Base-by-base conservation (phyloP, 2,329 filamentous ascomycete species). In the Colletotrichum tanaceti region DNA sequence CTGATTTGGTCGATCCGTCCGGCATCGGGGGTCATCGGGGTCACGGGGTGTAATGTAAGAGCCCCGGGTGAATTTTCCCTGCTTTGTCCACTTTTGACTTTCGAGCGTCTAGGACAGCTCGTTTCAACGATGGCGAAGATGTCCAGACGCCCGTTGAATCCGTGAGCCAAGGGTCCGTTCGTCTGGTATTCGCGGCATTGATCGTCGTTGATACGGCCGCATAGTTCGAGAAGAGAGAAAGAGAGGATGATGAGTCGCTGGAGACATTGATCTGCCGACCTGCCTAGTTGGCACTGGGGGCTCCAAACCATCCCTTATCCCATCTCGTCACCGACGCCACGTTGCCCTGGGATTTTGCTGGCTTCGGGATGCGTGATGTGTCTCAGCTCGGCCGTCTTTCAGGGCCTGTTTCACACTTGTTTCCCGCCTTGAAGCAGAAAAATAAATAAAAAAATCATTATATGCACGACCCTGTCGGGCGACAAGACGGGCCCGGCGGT, bases 341-440 rank as follows among this genome's bases (percentile, higher is more conserved):
- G 41, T 14, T 46, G 35, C 43, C 10, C 22, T n/a, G 24, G 32
- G 28, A 20, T 18, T 22, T 14, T 24, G 43, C 43, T 22, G 44
- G 41, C 41, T 47, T 35, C 58, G 32, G n/a, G 11, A 18, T 28
- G 32, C 38, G 11, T 39, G 28, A 24, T 60, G 49, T 54, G 57
- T 35, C 46, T 39, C 49, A 65, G 55, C 49, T 64, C 44, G 60
- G 58, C 22, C n/a, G 43, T 52, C 55, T 60, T 52, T 62, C 49
- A 50, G 62, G 43, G 62, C 47, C 20, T 60, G 65, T 68, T 68
- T 68, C 65, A 65, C 39, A 49, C 22, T 39, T 52, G 65, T 68
- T 68, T 68, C 65, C 55, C 39, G 44, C 43, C 47, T 57, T 60
- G 47, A 11, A 52, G 38, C 16, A 28, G 20, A 60, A 32, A 9